phyloP scores from a whole-genome alignment of 306 rosid genomes.

The Lupinus albus region DNA sequence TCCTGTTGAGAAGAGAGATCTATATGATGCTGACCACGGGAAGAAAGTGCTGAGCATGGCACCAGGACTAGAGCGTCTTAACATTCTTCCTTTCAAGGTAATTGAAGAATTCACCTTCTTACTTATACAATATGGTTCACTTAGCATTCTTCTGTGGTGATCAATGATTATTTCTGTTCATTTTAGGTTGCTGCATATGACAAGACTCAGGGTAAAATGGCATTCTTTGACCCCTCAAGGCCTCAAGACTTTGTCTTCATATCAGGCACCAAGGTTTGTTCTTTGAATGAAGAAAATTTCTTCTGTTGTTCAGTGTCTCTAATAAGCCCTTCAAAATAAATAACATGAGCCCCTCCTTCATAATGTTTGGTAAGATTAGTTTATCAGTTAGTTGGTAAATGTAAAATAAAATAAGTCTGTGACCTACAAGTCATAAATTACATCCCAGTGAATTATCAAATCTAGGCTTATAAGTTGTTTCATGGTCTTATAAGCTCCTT shows the following conservation, averaged over 20 bases:
- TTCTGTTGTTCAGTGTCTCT: constrained; percentile 5
- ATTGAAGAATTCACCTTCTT: constrained; percentile 3
- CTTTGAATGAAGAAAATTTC: not conserved
- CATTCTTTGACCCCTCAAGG: constrained; percentile 94
- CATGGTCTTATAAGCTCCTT: too few species aligned
- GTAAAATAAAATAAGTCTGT: too few species aligned
- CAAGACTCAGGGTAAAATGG: constrained; percentile 93
- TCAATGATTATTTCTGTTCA: constrained; percentile 16
- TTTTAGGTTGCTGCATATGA: constrained; percentile 98
- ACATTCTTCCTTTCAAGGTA: constrained; percentile 98
- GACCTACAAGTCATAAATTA: too few species aligned
- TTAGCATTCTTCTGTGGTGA: constrained; percentile 16
- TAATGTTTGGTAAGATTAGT: too few species aligned
- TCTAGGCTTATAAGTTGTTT: too few species aligned
- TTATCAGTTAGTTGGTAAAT: too few species aligned
- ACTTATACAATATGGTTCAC: not conserved
- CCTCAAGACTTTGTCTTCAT: constrained; percentile 90
- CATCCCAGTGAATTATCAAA: too few species aligned
- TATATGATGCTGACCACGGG: constrained; percentile 97
- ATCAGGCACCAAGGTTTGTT: constrained; percentile 84
- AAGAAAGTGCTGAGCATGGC: constrained; percentile 99
- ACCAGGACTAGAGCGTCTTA: constrained; percentile 91
- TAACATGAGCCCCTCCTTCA: not conserved
- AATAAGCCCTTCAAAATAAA: not conserved
- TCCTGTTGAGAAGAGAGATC: constrained; percentile 85